Conservation (phyloP, 2,329 filamentous ascomycete genomes). For the Pyricularia pennisetigena region DNA sequence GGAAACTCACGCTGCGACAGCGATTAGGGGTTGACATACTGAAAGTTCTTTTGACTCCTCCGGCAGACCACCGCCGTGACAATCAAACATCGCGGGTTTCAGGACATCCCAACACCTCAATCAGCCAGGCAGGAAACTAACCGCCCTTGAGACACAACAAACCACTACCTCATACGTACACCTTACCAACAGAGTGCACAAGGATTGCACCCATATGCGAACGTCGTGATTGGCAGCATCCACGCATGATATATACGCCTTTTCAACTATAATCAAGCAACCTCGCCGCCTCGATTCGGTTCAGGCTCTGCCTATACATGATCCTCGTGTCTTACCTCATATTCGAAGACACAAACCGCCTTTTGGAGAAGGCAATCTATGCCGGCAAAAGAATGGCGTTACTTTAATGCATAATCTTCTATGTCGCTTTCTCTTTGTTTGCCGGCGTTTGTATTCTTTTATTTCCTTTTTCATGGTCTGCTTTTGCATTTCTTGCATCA, state of each 20-base stretch:
- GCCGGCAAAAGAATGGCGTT: not conserved
- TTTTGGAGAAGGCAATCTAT: not conserved
- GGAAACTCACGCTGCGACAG: constrained; percentile 38
- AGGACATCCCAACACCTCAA: not conserved
- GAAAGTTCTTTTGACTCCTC: not conserved
- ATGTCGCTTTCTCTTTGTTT: not conserved
- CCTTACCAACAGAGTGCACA: not conserved
- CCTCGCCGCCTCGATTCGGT: not conserved
- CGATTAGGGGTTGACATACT: constrained; percentile 28
- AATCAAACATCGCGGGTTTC: not conserved
- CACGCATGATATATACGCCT: not conserved
- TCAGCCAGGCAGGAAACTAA: not conserved
- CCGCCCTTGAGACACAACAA: not conserved
- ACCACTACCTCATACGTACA: not conserved
- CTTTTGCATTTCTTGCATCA: not conserved
- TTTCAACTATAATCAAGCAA: not conserved
- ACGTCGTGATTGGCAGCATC: not conserved
- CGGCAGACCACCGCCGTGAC: not conserved
- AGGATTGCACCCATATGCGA: not conserved
- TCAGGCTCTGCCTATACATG: not conserved
- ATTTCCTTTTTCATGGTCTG: not conserved
- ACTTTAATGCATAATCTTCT: not conserved
- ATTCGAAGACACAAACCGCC: not conserved
- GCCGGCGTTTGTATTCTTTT: not conserved
- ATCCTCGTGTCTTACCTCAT: not conserved